phyloP scores from a whole-genome alignment of 2,329 filamentous ascomycete genomes.

The Xylaria polymorpha region DNA sequence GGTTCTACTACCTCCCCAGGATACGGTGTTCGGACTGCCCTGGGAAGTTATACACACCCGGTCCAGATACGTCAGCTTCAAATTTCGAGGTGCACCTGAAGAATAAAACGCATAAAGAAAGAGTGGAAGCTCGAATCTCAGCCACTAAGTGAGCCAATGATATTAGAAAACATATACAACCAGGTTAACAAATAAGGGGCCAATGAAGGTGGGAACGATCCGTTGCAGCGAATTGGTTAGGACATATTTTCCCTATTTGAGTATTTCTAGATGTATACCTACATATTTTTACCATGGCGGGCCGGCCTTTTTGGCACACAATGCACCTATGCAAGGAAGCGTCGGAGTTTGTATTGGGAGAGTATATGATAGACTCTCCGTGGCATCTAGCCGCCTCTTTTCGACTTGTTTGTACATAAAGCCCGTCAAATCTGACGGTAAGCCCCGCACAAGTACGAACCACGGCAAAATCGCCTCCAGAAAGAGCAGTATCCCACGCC shows the following conservation, averaged over 20 bases:
- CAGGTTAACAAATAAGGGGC: neutral
- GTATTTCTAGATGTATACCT: constrained; percentile 35
- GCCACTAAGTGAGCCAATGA: constrained; percentile 28
- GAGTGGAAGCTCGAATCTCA: constrained; percentile 62
- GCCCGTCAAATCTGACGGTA: neutral
- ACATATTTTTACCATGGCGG: constrained; percentile 23
- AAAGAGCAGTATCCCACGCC: constrained; percentile 3
- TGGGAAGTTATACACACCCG: constrained; percentile 92
- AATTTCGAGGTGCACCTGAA: constrained; percentile 95
- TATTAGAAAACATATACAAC: neutral
- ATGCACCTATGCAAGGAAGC: constrained; percentile 32
- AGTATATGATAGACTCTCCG: constrained; percentile 11
- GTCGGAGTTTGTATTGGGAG: constrained; percentile 36
- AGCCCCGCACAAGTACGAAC: neutral
- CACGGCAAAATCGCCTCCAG: constrained; percentile 4
- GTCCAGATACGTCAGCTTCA: constrained; percentile 83
- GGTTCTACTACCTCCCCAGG: constrained; percentile 85
- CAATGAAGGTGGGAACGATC: neutral
- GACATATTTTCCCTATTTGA: constrained; percentile 23
- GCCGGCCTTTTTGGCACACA: constrained; percentile 15
- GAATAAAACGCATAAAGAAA: constrained; percentile 82
- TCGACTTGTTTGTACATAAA: constrained; percentile 35
- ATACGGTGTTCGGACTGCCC: constrained; percentile 94
- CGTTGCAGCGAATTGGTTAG: constrained; percentile 7
- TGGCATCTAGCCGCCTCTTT: neutral